Evolutionary conservation across 2,329 filamentous ascomycete genomes (phyloP).

Genomic region (Karstenula rhodostoma): DNA sequence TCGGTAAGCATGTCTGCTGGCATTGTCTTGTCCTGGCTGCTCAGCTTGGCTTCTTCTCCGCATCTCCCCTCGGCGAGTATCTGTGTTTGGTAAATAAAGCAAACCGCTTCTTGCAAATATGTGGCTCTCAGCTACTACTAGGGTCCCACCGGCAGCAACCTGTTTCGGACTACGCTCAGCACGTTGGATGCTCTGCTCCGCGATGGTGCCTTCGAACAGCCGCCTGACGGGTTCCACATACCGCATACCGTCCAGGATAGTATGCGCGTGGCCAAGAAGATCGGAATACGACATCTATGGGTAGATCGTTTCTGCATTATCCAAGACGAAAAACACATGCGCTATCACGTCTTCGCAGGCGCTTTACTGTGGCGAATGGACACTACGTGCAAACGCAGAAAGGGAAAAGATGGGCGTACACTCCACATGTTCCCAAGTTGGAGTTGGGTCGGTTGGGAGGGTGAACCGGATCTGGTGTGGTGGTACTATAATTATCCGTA

Average conservation of each 20-base stretch:
- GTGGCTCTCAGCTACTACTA: slow-evolving; percentile 12
- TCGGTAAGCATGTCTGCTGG: not conserved
- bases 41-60: not conserved
- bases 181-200: not conserved
- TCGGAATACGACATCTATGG: slow-evolving; percentile 17
- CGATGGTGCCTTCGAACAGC: slow-evolving; percentile 2
- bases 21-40: not conserved
- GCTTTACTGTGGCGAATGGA: too few species aligned
- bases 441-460: slow-evolving; percentile 5
- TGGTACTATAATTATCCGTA: not conserved
- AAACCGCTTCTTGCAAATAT: not conserved
- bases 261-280: not conserved
- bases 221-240: not conserved
- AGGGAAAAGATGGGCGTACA: not conserved
- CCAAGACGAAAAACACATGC: too few species aligned
- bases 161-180: slow-evolving; percentile 3
- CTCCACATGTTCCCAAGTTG: slow-evolving; percentile 8
- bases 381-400: not conserved
- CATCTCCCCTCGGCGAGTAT: not conserved
- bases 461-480: not conserved
- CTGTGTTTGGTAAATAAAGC: not conserved
- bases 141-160: not conserved
- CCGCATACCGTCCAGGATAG: slow-evolving; percentile 15
- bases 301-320: slow-evolving; percentile 21
- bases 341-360: too few species aligned